Evolutionary conservation across 345 rosid species (phyloP).

Genomic region (Erysimum cheiranthoides): DNA sequence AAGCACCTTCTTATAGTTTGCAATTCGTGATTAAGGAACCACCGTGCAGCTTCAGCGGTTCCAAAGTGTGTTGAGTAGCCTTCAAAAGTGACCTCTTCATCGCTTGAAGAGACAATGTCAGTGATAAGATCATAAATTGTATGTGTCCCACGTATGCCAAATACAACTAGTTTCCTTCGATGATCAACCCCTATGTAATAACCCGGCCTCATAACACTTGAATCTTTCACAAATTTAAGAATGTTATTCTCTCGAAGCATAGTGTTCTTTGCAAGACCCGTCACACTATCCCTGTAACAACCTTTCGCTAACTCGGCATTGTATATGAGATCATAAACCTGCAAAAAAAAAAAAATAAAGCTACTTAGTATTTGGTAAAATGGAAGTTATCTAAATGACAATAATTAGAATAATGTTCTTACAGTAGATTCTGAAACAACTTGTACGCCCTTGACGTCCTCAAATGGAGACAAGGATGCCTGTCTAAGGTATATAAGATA

Average conservation of each 20-base stretch:
- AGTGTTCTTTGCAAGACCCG: conserved; percentile 65
- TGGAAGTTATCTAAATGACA: not conserved
- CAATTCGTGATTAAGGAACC: conserved; percentile 89
- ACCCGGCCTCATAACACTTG: conserved; percentile 93
- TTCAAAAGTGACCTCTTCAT: conserved; percentile 83
- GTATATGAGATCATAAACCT: conserved; percentile 88
- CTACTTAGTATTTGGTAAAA: conserved; percentile 28
- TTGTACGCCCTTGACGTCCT: conserved; percentile 75
- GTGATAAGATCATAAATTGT: conserved; percentile 89
- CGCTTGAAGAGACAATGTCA: conserved; percentile 80
- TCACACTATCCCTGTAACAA: conserved; percentile 61
- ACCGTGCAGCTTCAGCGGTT: conserved; percentile 92
- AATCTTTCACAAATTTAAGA: conserved; percentile 74
- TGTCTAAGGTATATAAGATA: conserved; percentile 91
- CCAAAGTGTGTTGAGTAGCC: conserved; percentile 97
- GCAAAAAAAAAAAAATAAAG: conserved; percentile 11
- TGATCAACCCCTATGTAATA: conserved; percentile 82
- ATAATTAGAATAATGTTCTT: conserved; percentile 27
- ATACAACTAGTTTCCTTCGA: conserved; percentile 70
- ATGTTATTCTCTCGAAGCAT: conserved; percentile 84
- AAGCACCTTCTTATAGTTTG: conserved; percentile 72
- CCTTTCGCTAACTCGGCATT: conserved; percentile 86
- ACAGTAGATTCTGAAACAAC: conserved; percentile 72
- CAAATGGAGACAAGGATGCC: conserved; percentile 66
- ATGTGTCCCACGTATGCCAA: conserved; percentile 90